A percentile compares a stretch with the other conserved stretches of the same genome.
Conservation (phyloP, 257 asterid genomes). For the Solanum stenotomum region DNA sequence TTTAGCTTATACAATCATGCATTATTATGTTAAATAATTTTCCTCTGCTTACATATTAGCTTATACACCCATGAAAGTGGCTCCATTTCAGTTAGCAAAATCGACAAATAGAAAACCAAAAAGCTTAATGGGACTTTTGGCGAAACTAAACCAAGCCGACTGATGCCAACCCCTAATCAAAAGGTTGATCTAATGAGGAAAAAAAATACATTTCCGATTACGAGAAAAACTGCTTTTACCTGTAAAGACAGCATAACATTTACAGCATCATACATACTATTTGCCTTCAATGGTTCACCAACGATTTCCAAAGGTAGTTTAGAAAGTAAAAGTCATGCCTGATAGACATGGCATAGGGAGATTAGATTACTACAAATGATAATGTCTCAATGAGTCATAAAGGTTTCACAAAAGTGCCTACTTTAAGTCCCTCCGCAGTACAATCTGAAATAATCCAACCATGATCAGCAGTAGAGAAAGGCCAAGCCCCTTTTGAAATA, state of each 20-base stretch:
- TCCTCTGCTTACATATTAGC: background rate
- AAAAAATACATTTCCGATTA: background rate
- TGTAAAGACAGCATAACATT: conserved; percentile 77
- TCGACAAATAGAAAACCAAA: background rate
- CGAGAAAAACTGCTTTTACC: conserved; percentile 28
- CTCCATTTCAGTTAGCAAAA: background rate
- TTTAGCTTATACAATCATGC: background rate
- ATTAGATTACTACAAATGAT: background rate
- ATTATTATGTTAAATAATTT: background rate
- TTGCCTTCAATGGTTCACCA: conserved; percentile 60
- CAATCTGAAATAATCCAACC: conserved; percentile 99
- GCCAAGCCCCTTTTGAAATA: conserved; percentile 99
- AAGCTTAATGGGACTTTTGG: background rate
- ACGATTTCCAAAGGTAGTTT: conserved; percentile 57
- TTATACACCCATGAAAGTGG: background rate
- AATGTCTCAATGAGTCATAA: background rate
- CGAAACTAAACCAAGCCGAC: background rate
- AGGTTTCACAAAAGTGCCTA: conserved; percentile 9
- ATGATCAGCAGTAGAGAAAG: conserved; percentile 91
- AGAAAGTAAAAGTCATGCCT: conserved; percentile 68
- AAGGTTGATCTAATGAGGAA: background rate
- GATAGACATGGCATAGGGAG: background rate
- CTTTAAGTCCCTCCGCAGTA: conserved; percentile 93
- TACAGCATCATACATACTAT: conserved; percentile 65
- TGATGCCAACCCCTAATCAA: background rate